Percentiles rank a stretch among this genome's conserved stretches.
phyloP scores from a whole-genome alignment of 305 asterid genomes.

The Fraxinus dipetala region DNA sequence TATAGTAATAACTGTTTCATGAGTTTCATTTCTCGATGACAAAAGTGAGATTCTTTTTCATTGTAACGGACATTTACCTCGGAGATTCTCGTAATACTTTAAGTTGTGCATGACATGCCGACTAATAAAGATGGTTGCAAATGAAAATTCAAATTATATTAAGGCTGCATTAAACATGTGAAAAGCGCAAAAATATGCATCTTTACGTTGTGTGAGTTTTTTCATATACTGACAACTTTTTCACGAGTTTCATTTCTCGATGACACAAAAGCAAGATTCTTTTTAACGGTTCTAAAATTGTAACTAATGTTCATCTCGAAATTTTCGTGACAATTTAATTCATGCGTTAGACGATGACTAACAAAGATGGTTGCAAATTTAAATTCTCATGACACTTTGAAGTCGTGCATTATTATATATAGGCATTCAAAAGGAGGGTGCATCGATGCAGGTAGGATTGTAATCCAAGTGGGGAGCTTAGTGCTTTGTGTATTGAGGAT shows the following conservation, averaged over 20 bases:
- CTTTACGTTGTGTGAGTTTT: slow-evolving; percentile 16
- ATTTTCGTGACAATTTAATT: neutral
- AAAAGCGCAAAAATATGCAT: neutral
- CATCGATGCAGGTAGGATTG: neutral
- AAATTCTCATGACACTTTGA: slow-evolving; percentile 3
- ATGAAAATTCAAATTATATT: neutral
- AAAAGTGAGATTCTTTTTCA: neutral
- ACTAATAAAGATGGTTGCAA: neutral
- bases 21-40: neutral
- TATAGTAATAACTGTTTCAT: neutral
- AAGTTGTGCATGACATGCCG: too few relatives aligned
- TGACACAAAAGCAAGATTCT: slow-evolving; percentile 7
- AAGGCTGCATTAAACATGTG: neutral
- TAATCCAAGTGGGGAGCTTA: neutral
- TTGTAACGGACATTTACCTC: neutral
- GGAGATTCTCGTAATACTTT: neutral
- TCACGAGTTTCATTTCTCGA: slow-evolving; percentile 36
- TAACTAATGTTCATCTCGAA: neutral
- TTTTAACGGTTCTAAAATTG: neutral
- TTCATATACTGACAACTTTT: slow-evolving; percentile 22
- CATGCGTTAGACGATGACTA: neutral
- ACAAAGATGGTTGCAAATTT: neutral
- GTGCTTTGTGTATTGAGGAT: slow-evolving; percentile 3
- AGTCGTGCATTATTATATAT: neutral
- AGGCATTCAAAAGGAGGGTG: neutral